phyloP scores from a whole-genome alignment of 2,329 filamentous ascomycete genomes.

The Neurospora crassa region DNA sequence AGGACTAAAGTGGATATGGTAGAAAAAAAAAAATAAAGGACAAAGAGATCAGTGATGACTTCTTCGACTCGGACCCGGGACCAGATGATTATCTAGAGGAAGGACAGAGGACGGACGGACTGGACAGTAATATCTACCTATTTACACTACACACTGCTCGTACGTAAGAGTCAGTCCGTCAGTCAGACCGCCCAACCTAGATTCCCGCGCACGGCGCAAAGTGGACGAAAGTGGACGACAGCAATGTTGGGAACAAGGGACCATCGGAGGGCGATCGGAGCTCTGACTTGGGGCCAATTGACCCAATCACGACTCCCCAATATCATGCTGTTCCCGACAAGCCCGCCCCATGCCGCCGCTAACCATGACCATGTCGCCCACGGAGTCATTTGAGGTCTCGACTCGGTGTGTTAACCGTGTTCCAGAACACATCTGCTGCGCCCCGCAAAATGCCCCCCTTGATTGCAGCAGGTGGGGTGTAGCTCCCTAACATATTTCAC shows the following conservation, averaged over 20 bases:
- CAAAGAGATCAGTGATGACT: neutral
- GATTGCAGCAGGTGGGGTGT: neutral
- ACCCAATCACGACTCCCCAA: neutral
- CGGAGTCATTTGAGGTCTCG: neutral
- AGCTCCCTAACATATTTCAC: neutral
- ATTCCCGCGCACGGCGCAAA: neutral
- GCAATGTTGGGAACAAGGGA: neutral
- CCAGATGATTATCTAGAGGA: neutral
- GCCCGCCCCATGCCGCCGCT: neutral
- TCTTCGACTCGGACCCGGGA: neutral
- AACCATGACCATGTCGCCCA: neutral
- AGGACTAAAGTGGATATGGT: constrained; percentile 2
- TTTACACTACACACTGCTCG: too few relatives aligned
- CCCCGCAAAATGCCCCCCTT: neutral
- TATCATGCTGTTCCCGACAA: neutral
- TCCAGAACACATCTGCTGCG: neutral
- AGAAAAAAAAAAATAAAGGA: constrained; percentile 2
- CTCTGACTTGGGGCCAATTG: neutral
- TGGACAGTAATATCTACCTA: neutral
- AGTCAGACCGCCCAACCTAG: neutral
- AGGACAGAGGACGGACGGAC: neutral
- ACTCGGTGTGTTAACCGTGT: neutral
- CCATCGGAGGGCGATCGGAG: neutral
- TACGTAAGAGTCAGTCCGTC: neutral
- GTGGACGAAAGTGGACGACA: neutral